Conservation (phyloP, 495 filamentous ascomycete genomes). For the Penicillium pancosmium region DNA sequence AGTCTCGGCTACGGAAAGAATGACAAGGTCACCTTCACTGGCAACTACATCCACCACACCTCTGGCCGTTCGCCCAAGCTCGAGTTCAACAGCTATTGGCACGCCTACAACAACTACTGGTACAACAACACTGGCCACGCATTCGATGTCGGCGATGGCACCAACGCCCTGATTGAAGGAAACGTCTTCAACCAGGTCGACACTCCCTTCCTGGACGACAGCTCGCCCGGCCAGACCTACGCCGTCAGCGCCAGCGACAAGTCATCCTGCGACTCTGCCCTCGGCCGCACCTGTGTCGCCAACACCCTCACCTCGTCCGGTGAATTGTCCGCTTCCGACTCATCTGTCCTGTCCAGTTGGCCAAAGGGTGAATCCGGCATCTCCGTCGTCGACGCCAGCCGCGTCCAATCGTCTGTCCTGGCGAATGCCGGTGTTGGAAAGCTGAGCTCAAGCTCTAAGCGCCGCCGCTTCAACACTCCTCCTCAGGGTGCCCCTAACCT, state of each 20-base stretch:
- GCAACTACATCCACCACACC: conserved; percentile 53
- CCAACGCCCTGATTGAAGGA: conserved; percentile 32
- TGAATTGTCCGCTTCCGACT: conserved; percentile 23
- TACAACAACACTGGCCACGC: conserved; percentile 39
- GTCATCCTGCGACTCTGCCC: conserved; percentile 27
- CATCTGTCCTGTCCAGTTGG: conserved; percentile 28
- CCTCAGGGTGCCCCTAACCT: conserved; percentile 9
- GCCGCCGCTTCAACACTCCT: conserved; percentile 8
- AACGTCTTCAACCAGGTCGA: conserved; percentile 37
- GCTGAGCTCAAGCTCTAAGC: conserved; percentile 21
- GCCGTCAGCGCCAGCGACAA: conserved; percentile 22
- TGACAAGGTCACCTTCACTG: conserved; percentile 38
- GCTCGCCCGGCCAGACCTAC: conserved; percentile 26
- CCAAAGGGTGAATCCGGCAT: conserved; percentile 26
- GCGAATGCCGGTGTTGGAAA: conserved; percentile 36
- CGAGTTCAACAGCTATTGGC: conserved; percentile 48
- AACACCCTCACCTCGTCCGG: conserved; percentile 31
- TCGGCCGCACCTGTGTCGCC: conserved; percentile 32
- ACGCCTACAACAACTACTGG: conserved; percentile 44
- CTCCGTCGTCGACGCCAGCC: conserved; percentile 20
- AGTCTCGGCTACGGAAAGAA: conserved; percentile 34
- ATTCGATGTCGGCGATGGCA: conserved; percentile 30
- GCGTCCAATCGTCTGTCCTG: conserved; percentile 29
- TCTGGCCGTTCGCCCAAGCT: conserved; percentile 57
- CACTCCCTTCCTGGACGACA: conserved; percentile 25